Conservation (phyloP, 495 filamentous ascomycete species). For the Neurospora cerealis region DNA sequence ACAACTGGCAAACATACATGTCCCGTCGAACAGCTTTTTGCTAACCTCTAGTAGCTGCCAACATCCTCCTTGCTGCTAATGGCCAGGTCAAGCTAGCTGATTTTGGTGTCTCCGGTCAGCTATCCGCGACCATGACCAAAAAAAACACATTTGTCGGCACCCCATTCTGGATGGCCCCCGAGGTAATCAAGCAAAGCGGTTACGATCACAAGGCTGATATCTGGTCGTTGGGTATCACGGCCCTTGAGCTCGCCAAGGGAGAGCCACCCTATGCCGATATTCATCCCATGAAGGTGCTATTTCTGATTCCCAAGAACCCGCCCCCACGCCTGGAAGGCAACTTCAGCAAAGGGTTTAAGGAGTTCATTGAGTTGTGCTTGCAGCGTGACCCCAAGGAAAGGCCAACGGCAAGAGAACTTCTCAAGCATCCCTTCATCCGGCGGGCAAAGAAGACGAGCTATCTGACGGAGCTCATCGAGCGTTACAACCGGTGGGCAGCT, state of each 20-base stretch:
- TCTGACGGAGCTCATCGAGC: conserved; percentile 86
- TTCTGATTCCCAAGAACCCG: conserved; percentile 91
- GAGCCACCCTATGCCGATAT: conserved; percentile 95
- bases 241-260: conserved; percentile 83
- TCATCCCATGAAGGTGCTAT: conserved; percentile 97
- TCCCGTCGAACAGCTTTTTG: neutral
- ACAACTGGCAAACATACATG: neutral
- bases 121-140: conserved; percentile 99
- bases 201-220: conserved; percentile 99
- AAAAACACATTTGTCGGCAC: conserved; percentile 99
- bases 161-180: conserved; percentile 99
- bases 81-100: conserved; percentile 96
- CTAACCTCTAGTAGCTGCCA: conserved; percentile 53
- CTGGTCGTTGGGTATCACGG: conserved; percentile 97
- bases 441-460: conserved; percentile 84
- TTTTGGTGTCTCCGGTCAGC: conserved; percentile 92
- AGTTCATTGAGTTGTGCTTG: conserved; percentile 83
- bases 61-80: conserved; percentile 74
- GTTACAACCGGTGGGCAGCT: conserved; percentile 75
- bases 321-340: conserved; percentile 75
- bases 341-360: conserved; percentile 85
- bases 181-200: conserved; percentile 96
- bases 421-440: conserved; percentile 83
- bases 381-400: conserved; percentile 80
- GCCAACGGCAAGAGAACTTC: conserved; percentile 75